Percentiles rank a stretch among this genome's conserved stretches.
Conservation (phyloP, 805 yeast species). For the Teunomyces funiuensis region DNA sequence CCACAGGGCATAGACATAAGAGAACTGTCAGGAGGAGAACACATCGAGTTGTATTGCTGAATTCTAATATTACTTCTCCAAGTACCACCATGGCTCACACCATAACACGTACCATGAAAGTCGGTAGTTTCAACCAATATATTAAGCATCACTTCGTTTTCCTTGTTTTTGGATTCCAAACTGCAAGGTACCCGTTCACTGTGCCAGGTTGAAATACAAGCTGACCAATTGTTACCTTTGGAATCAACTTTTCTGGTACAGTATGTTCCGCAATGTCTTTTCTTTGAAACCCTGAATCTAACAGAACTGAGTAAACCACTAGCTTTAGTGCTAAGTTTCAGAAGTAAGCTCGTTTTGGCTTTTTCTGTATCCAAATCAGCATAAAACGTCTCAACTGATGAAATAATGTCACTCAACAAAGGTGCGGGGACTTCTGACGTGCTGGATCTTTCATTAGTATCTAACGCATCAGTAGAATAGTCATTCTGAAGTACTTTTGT, state of each 20-base stretch:
- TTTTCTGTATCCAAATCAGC: neutral
- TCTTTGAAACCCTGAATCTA: slow-evolving; percentile 1
- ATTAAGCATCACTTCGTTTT: neutral
- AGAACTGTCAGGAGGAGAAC: neutral
- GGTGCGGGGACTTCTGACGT: too few species aligned
- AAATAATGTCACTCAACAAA: neutral
- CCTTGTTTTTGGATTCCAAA: neutral
- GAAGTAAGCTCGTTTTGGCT: neutral
- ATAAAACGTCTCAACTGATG: neutral
- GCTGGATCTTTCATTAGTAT: too few species aligned
- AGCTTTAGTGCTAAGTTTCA: neutral
- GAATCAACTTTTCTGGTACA: neutral
- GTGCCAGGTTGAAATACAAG: slow-evolving; percentile 4
- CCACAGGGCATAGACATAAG: neutral
- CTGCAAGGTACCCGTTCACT: slow-evolving; percentile 1
- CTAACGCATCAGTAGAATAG: too few species aligned
- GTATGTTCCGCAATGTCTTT: neutral
- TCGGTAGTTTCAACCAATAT: neutral
- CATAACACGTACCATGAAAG: neutral
- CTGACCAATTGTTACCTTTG: neutral
- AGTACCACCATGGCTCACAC: neutral
- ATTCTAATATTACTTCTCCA: neutral
- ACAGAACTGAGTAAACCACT: neutral
- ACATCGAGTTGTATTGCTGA: neutral
- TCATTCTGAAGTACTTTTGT: too few species aligned